Evolutionary conservation across 768 basidiomycete genomes (phyloP).

Genomic region (Tulasnella sp.): DNA sequence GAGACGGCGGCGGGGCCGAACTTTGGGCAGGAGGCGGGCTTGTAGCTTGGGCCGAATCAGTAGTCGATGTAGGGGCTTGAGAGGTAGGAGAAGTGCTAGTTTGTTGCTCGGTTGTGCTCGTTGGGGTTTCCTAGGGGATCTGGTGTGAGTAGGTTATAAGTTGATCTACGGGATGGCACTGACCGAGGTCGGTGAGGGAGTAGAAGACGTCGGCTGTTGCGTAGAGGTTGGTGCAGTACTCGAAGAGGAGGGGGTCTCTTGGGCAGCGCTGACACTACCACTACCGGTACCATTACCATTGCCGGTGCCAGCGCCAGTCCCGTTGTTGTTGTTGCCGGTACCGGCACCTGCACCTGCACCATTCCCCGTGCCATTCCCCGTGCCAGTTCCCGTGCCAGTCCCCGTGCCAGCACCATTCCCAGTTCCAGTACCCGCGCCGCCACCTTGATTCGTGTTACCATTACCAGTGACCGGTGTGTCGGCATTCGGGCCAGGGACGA

Average conservation of each 20-base stretch:
- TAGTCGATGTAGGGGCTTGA: background rate
- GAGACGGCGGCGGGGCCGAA: slow-evolving; percentile 17
- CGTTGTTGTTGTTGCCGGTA: slow-evolving; percentile 22
- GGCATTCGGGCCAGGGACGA: background rate
- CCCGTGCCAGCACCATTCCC: background rate
- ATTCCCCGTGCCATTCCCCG: slow-evolving; percentile 23
- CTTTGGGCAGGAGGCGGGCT: background rate
- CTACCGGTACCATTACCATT: no score
- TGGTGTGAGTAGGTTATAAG: background rate
- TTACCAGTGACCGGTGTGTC: background rate
- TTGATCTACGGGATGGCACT: background rate
- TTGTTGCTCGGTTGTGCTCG: slow-evolving; percentile 8
- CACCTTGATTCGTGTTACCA: no score
- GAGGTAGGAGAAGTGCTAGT: slow-evolving; percentile 17
- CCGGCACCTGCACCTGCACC: slow-evolving; percentile 20
- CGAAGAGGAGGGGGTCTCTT: no score
- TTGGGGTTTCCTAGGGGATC: slow-evolving; percentile 17
- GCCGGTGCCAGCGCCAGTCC: slow-evolving; percentile 25
- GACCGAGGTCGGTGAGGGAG: background rate
- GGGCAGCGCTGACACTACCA: no score
- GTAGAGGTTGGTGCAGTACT: no score
- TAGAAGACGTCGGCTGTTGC: slow-evolving; percentile 2
- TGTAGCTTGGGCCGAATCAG: background rate
- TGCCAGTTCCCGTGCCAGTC: slow-evolving; percentile 23
- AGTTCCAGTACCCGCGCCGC: background rate